A percentile compares a stretch with the other conserved stretches of the same genome.
phyloP scores from a whole-genome alignment of 768 basidiomycete genomes.

The Tephrocybe sp. region DNA sequence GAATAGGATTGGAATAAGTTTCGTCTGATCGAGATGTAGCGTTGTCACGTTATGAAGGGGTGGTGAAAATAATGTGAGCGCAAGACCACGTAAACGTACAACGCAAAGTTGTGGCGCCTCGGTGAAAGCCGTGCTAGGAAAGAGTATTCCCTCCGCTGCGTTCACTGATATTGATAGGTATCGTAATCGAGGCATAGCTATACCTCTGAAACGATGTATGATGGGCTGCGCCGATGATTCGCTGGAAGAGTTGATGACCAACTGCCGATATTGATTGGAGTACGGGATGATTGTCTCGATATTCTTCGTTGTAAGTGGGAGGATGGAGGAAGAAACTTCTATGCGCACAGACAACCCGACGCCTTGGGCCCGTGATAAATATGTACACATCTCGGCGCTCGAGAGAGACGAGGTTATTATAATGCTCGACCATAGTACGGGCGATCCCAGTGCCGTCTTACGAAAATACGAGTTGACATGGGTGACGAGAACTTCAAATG shows the following conservation, averaged over 20 bases:
- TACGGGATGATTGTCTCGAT: conserved; percentile 31
- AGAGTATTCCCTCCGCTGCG: conserved; percentile 22
- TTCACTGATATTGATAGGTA: conserved; percentile 38
- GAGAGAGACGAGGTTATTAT: conserved; percentile 22
- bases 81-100: conserved; percentile 44
- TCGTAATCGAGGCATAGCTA: conserved; percentile 32
- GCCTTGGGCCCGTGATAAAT: conserved; percentile 32
- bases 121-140: conserved; percentile 24
- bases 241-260: conserved; percentile 32
- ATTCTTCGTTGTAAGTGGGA: conserved; percentile 19
- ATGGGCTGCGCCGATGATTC: conserved; percentile 27
- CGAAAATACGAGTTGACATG: conserved; percentile 42
- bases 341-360: conserved; percentile 33
- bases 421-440: conserved; percentile 41
- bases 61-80: conserved; percentile 39
- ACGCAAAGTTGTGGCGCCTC: conserved; percentile 33
- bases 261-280: conserved; percentile 34
- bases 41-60: conserved; percentile 33
- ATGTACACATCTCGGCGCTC: conserved; percentile 24
- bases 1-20: conserved; percentile 33
- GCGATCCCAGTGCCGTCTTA: conserved; percentile 34
- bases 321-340: conserved; percentile 13
- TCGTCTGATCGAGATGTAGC: conserved; percentile 47
- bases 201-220: conserved; percentile 28
- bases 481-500: conserved; percentile 39